phyloP scores from a whole-genome alignment of 352 stramenopile genomes.

The Pythium chondricola region DNA sequence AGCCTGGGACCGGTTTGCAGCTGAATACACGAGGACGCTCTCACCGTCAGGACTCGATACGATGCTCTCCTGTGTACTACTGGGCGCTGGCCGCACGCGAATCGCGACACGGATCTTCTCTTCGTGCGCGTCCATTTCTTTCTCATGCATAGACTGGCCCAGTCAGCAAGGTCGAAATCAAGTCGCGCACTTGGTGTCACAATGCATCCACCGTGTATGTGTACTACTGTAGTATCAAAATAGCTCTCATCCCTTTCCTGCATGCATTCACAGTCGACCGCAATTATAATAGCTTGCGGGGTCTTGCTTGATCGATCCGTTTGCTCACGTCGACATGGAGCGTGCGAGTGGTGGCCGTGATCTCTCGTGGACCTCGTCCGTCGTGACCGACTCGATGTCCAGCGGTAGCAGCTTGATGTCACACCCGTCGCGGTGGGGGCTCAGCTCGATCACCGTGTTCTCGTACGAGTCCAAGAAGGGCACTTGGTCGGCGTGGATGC shows the following conservation, averaged over 20 bases:
- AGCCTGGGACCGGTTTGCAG: constrained; percentile 22
- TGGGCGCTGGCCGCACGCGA: constrained; percentile 37
- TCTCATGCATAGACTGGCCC: not conserved
- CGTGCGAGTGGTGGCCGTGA: constrained; percentile 2
- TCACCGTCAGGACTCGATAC: constrained; percentile 28
- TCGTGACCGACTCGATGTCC: constrained; percentile 22
- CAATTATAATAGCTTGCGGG: no score
- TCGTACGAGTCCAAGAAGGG: constrained; percentile 62
- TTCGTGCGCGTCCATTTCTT: constrained; percentile 28
- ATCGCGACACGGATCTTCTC: constrained; percentile 65
- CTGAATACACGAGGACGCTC: constrained; percentile 39
- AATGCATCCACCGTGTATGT: no score
- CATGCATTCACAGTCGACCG: no score
- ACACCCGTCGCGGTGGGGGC: constrained; percentile 74
- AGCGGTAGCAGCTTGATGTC: constrained; percentile 80
- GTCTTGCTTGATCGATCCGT: no score
- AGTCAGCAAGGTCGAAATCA: not conserved
- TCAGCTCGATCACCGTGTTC: constrained; percentile 74
- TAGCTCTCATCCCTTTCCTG: no score
- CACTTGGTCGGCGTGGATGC: constrained; percentile 61
- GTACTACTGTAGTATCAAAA: no score
- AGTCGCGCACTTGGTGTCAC: no score
- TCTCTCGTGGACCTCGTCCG: constrained; percentile 1
- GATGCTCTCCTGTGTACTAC: constrained; percentile 9
- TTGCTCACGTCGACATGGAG: constrained; percentile 14